Evolutionary conservation across 331 rosid species (phyloP).

Genomic region (Rosa hybrid): DNA sequence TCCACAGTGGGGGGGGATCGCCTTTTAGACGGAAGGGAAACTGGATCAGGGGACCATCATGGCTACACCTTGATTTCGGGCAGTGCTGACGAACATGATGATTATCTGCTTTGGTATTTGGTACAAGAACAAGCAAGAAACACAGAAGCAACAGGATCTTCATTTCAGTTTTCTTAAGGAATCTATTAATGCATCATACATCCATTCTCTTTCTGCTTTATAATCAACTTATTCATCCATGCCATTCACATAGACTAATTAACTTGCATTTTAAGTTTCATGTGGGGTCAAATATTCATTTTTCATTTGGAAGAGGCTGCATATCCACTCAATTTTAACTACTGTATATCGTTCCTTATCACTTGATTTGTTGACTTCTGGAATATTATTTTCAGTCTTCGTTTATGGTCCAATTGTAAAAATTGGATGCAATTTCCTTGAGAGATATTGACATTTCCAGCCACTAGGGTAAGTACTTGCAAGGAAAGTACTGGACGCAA

Average conservation of each 20-base stretch:
- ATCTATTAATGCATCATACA: not conserved
- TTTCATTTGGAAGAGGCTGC: no score
- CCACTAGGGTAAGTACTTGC: not conserved
- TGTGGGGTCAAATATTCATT: no score
- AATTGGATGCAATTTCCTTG: no score
- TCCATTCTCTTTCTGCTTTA: not conserved
- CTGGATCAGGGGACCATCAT: not conserved
- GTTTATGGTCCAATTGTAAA: no score
- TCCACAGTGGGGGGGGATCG: constrained; percentile 5
- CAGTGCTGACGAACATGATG: not conserved
- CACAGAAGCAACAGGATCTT: not conserved
- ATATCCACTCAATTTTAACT: no score
- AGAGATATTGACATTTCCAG: not conserved
- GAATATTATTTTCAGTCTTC: no score
- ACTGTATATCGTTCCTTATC: no score
- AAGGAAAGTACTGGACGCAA: not conserved
- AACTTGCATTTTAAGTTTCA: no score
- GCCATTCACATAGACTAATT: no score
- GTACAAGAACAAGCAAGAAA: not conserved
- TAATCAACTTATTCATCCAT: not conserved
- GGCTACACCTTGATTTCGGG: not conserved
- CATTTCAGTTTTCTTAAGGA: not conserved
- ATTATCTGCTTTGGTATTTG: not conserved
- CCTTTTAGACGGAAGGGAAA: constrained; percentile 1
- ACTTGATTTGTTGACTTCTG: no score